phyloP scores from a whole-genome alignment of 306 rosid species.

The Vigna radiata region DNA sequence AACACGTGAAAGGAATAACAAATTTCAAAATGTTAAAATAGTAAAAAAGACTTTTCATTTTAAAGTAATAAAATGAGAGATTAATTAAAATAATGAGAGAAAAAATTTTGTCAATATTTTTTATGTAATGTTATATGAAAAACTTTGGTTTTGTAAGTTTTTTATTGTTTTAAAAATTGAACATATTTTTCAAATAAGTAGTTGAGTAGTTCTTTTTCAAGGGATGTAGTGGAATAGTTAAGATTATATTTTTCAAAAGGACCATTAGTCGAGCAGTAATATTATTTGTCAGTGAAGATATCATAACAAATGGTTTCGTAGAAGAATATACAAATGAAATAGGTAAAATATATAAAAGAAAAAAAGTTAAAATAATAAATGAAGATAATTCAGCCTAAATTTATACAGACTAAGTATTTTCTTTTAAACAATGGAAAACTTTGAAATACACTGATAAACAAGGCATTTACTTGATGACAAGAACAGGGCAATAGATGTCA shows the following conservation, averaged over 20 bases:
- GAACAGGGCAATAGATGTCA: neutral
- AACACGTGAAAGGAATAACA: neutral
- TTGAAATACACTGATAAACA: neutral
- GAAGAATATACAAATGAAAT: neutral
- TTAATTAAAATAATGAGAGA: neutral
- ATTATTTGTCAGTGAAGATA: neutral
- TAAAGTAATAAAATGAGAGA: neutral
- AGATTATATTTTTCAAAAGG: too few relatives aligned
- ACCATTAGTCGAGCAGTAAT: neutral
- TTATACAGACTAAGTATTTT: too few relatives aligned
- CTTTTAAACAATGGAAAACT: too few relatives aligned
- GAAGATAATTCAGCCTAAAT: too few relatives aligned
- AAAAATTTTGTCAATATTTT: neutral
- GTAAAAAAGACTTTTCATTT: neutral
- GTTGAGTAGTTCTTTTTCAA: too few relatives aligned
- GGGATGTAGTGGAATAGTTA: too few relatives aligned
- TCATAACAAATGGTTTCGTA: neutral
- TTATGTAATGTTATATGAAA: neutral
- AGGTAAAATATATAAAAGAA: neutral
- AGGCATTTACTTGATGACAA: neutral
- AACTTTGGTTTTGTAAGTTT: too few relatives aligned
- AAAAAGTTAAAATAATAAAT: too few relatives aligned
- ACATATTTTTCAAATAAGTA: too few relatives aligned
- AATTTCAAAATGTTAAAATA: neutral
- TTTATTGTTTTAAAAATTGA: too few relatives aligned